Base-by-base conservation (phyloP, 2,329 filamentous ascomycete species). In the Fusarium keratoplasticum region DNA sequence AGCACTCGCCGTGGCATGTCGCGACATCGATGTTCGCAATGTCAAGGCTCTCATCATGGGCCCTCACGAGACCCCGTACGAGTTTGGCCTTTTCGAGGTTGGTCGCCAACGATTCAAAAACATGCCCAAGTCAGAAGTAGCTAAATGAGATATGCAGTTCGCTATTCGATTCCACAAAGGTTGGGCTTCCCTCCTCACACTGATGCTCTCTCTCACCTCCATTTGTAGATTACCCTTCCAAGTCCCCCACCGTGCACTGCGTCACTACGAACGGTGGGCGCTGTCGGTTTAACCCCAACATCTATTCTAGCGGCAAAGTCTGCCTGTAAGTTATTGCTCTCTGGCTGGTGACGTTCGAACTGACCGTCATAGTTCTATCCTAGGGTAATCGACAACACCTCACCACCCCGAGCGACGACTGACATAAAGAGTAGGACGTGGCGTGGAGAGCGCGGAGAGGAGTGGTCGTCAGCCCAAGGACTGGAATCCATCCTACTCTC, bases 41-140 rank as follows among this genome's bases (percentile, higher is more conserved):
- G 92, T 98, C 59, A 93, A 91, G 80, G 95, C 95, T 58, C 83
- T 98, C 73, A 96, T 98, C 78, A 91, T 98, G 75, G 96, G 96
- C 0, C 96, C 96, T 27, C 95, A 96, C 74, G 95, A 96, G 77
- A 97, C 95, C 1, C 95, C 96, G 0, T 99, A 99, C 82, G 95
- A 98, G 82, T 98, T 97, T 80, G 96, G 96, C 4, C 98, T 98
- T 84, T 98, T 97, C 80, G 95, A 98, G 88, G 95, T 96, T 82
- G 69, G 87, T 81, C 14, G 16, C 4, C 20, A 35, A 18, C 36
- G 10, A 52, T 7, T n/a, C 35, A 22, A 10, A 36, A 6, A 22
- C 13, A 60, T 52, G 18, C 13, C 27, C 18, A 10, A 16, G 36
- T 11, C 13, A 9, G 54, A 42, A 50, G 16, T 10, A 42, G 22